Percentiles rank a stretch among this genome's conserved stretches.
phyloP scores from a whole-genome alignment of 129 eudicot species.

The Scalesia atractyloides region DNA sequence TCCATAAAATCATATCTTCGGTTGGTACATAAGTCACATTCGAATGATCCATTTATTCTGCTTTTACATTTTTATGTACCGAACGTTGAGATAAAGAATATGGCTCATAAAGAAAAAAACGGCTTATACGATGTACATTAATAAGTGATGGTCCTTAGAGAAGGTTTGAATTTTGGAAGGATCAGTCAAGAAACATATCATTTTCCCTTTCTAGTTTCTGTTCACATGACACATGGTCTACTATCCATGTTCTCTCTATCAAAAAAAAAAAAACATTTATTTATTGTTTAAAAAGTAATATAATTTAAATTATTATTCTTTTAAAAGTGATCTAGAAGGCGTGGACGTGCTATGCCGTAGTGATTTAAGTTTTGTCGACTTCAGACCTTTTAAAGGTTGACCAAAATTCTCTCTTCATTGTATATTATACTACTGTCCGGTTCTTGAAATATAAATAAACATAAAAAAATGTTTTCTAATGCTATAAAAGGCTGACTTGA shows the following conservation, averaged over 20 bases:
- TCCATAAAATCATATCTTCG: too few species aligned
- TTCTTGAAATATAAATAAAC: neutral
- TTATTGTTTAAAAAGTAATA: neutral
- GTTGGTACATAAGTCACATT: too few species aligned
- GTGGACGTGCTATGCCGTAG: slow-evolving; percentile 14
- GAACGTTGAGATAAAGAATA: slow-evolving; percentile 1
- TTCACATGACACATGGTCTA: slow-evolving; percentile 18
- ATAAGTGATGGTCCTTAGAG: neutral
- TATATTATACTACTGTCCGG: neutral
- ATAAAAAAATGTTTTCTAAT: neutral
- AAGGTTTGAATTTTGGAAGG: slow-evolving; percentile 11
- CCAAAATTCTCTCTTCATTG: neutral
- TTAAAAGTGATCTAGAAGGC: slow-evolving; percentile 7
- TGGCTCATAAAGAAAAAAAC: neutral
- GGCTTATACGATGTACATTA: neutral
- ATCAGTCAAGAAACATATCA: slow-evolving; percentile 32
- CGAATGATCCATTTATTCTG: too few species aligned
- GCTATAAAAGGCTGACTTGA: neutral
- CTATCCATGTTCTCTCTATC: slow-evolving; percentile 22
- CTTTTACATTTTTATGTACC: too few species aligned
- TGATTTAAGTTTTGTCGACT: slow-evolving; percentile 6
- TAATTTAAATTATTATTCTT: neutral
- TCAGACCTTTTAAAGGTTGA: slow-evolving; percentile 10
- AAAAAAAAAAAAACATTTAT: neutral
- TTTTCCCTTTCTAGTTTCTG: neutral